Evolutionary conservation across 2,329 filamentous ascomycete genomes (phyloP), one percentile per base, ranked within the genome.

Genomic region (Pseudonectria foliicola): DNA sequence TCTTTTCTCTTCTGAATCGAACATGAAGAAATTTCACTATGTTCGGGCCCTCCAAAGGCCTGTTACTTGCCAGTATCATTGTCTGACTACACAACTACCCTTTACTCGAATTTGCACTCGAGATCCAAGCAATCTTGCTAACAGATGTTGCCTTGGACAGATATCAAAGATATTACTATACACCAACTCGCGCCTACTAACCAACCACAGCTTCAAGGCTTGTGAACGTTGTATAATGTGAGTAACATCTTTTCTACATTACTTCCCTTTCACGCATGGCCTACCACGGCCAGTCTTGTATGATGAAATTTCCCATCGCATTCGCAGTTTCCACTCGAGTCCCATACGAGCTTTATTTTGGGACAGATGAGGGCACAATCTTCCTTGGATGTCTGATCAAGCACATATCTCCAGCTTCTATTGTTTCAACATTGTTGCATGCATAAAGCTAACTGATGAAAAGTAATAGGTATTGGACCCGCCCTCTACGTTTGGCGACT

Each of bases 41-140:
- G 68, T 74, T 69, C 77, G 80, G 80, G 77, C 68, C 66, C 65
- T 64, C n/a, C n/a, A n/a, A n/a, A 65, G 61, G 73, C 77, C 80
- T 85, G 84, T 82, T 88, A 88, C 84, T 88, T 85, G 84, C 84
- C 84, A 89, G 84, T 88, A 88, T 81, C 70, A 68, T 74, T 79
- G 79, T 85, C 83, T 87, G 83, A 87, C 53, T 53, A 45, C 44
- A 49, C 35, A 46, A 32, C 31, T 35, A 44, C 30, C 32, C 14
- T 12, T 26, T 35, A 27, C 31, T 34, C 40, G 35, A 24, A 34
- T 26, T 29, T 27, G 37, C 10, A 4, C 10, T 15, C 27, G 16
- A 37, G 25, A 13, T 13, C 8, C 27, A 28, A 33, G 29, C 36
- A 50, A 34, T 18, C 11, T 45, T 40, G 47, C 44, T 53, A 50